Evolutionary conservation across 345 rosid species (phyloP), one percentile per base, ranked within the genome.

Genomic region (Hibiscus tridactylites): DNA sequence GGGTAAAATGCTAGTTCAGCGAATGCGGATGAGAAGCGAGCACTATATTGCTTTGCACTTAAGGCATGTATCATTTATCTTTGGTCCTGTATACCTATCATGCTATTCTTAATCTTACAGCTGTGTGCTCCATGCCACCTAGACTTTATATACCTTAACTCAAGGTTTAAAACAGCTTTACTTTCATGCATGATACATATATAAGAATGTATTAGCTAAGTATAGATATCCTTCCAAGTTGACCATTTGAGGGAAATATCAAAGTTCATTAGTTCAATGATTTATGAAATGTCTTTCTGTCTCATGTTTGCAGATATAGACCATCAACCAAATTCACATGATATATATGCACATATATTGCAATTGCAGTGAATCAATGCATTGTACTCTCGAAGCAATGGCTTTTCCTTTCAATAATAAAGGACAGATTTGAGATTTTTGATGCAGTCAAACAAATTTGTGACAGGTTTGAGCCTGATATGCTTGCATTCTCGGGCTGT

Each of bases 401-500:
- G 47, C 47, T 54, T 59, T 61, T 71, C 28, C 19, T 1, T 26
- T 61, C 66, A 46, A 28, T 58, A 15, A 8, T 60, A 35, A 46
- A 60, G n/a, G 58, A 16, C 33, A 46, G 46, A 6, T 49, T 33
- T 61, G 6, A 33, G 33, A 11, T 7, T 76, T 33, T 71, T 78
- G 76, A 78, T 73, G 62, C 80, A 78, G 73, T 52, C 53, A 28
- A 35, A 52, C 62, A 24, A 71, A 73, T 78, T 81, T 80, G 75
- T 81, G 66, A 50, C 88, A 95, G 99, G 87, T 96, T 90, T 84
- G 99, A 96, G 75, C 93, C 98, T 21, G 99, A 91, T 73, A 96
- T 96, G 99, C 91, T 96, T 68, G 99, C 97, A 65, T 92, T 96
- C 88, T 96, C 99, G 6, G 98, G 99, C 63, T 96, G 99, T 77